Conservation (phyloP, 2,329 filamentous ascomycete genomes). For the Claviceps sp. region DNA sequence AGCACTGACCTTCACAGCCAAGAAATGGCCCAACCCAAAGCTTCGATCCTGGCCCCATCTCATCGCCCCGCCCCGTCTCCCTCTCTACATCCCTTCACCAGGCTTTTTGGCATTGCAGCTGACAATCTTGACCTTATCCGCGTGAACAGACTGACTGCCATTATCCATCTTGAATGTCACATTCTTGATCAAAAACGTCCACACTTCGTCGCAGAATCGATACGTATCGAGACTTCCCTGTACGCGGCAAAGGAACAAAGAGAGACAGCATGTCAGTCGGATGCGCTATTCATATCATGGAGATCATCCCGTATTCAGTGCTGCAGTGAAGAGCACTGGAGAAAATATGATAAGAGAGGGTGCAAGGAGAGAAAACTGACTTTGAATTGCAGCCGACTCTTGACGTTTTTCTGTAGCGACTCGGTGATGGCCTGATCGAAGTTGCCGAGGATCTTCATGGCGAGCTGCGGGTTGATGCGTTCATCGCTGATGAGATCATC, state of each 20-base stretch:
- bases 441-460: slow-evolving; percentile 94
- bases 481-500: slow-evolving; percentile 91
- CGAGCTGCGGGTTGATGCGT: slow-evolving; percentile 92
- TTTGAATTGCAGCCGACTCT: slow-evolving; percentile 87
- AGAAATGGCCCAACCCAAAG: neutral
- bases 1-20: neutral
- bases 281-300: neutral
- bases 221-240: slow-evolving; percentile 96
- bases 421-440: slow-evolving; percentile 92
- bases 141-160: slow-evolving; percentile 54
- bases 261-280: neutral
- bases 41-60: neutral
- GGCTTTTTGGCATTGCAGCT: slow-evolving; percentile 82
- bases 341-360: too few relatives aligned
- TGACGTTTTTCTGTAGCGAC: slow-evolving; percentile 82
- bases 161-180: slow-evolving; percentile 98
- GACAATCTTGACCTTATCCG: slow-evolving; percentile 96
- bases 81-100: slow-evolving; percentile 20
- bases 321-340: neutral
- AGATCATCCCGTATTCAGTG: neutral
- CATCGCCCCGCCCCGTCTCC: neutral
- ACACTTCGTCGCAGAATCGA: slow-evolving; percentile 98
- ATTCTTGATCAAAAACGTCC: slow-evolving; percentile 98
- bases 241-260: neutral
- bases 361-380: slow-evolving; percentile 31